Conservation (phyloP, 495 filamentous ascomycete species). For the Immersiella caudata region DNA sequence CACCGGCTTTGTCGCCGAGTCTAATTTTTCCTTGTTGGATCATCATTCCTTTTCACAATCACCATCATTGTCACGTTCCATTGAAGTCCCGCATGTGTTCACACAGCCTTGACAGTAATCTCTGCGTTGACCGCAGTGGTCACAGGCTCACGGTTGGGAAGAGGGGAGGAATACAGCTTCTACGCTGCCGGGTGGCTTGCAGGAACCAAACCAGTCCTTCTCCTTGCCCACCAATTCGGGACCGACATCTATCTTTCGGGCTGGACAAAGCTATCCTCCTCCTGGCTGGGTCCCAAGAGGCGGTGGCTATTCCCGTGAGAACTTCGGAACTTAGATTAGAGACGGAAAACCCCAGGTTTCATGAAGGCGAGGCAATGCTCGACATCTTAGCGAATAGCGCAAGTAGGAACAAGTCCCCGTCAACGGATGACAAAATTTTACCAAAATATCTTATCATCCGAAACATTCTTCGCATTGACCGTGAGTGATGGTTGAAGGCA, state of each 20-base stretch:
- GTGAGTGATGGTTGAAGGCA: not conserved
- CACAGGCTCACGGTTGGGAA: not conserved
- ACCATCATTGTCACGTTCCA: not conserved
- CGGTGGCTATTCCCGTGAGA: not conserved
- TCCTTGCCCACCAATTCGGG: not conserved
- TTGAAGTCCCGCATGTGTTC: not conserved
- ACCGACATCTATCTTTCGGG: not conserved
- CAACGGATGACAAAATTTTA: not conserved
- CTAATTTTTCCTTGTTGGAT: conserved; percentile 3
- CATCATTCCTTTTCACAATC: not conserved
- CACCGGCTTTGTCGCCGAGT: not conserved
- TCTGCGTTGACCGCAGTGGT: conserved; percentile 12
- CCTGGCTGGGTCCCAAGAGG: not conserved
- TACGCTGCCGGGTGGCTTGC: conserved; percentile 5
- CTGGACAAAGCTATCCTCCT: not conserved
- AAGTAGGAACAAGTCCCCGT: not conserved
- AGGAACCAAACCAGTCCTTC: not conserved
- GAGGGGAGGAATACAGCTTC: not conserved
- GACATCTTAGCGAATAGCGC: not conserved
- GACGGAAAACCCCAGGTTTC: not conserved
- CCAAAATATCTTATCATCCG: conserved; percentile 3
- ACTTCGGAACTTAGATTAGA: not conserved
- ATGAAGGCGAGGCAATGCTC: not conserved
- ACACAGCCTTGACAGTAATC: conserved; percentile 8
- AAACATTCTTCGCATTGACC: not conserved